Percentiles rank a stretch among this genome's conserved stretches.
phyloP scores from a whole-genome alignment of 371 early-diverging fungal genomes.

The Globomyces sp. region DNA sequence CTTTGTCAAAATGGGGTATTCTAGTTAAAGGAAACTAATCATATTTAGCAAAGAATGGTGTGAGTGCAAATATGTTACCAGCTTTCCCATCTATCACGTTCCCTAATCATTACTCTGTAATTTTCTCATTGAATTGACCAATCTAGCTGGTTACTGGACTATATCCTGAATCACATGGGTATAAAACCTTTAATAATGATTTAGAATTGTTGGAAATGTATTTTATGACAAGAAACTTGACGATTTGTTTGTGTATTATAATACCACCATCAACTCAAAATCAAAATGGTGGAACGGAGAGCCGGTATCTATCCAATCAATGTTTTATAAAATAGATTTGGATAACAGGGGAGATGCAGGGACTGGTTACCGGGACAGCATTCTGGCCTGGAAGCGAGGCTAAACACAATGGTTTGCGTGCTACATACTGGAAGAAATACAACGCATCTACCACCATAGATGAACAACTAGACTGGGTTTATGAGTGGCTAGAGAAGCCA shows the following conservation, averaged over 20 bases:
- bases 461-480: constrained; percentile 61
- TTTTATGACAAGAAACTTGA: constrained; percentile 78
- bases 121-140: too few species aligned
- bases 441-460: constrained; percentile 43
- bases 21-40: too few species aligned
- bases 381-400: constrained; percentile 88
- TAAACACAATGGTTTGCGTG: constrained; percentile 47
- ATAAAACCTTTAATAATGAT: background rate
- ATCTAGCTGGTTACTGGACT: constrained; percentile 76
- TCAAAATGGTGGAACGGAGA: constrained; percentile 83
- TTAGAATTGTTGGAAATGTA: constrained; percentile 76
- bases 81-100: constrained; percentile 70
- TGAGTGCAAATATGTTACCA: background rate
- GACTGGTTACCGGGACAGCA: constrained; percentile 61
- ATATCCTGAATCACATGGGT: constrained; percentile 86
- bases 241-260: constrained; percentile 74
- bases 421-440: constrained; percentile 68
- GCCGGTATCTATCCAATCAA: constrained; percentile 41
- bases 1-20: constrained; percentile 31
- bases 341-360: constrained; percentile 74
- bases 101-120: constrained; percentile 85
- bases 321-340: constrained; percentile 55
- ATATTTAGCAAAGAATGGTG: background rate
- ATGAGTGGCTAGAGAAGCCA: constrained; percentile 78
- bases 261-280: constrained; percentile 38